These are phyloP conservation scores for Geotrichum phurueaensis DNA, from an alignment of 1,139 yeast species.

Conservation along the genomic window DNA sequence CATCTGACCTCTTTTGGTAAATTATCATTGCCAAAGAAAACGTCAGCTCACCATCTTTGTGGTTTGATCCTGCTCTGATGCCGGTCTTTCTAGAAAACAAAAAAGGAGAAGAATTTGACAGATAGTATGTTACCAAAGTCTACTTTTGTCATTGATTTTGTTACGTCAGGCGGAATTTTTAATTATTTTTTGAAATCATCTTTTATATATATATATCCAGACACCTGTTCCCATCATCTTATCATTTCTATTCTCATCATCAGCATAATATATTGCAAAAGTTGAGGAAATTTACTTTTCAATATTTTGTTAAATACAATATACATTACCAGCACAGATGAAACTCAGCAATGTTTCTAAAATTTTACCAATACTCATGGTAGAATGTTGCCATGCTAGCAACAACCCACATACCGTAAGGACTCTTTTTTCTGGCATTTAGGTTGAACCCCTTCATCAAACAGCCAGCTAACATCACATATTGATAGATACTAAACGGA, in stretches of 20 bases:
- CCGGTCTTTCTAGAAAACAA: not conserved
- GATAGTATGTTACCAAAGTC: not conserved
- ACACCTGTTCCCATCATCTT: not conserved
- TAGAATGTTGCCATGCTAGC: not conserved
- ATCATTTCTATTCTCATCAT: not conserved
- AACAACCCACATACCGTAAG: not conserved
- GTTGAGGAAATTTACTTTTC: not conserved
- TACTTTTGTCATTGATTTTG: not conserved
- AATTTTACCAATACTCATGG: not conserved
- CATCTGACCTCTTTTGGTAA: not conserved
- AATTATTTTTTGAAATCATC: not conserved
- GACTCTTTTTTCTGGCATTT: not conserved
- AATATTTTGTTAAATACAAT: not conserved
- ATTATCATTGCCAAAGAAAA: not conserved
- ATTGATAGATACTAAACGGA: conserved; percentile 15
- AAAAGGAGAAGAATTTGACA: not conserved
- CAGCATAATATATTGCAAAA: not conserved
- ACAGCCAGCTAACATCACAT: not conserved
- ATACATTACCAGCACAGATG: not conserved
- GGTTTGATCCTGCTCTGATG: not conserved
- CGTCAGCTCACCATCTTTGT: not conserved
- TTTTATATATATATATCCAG: not conserved
- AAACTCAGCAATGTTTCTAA: not conserved
- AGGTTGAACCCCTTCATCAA: not conserved
- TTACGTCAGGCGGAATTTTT: not conserved